phyloP scores from a whole-genome alignment of 495 filamentous ascomycete genomes.

The Penicillium malachiteum region DNA sequence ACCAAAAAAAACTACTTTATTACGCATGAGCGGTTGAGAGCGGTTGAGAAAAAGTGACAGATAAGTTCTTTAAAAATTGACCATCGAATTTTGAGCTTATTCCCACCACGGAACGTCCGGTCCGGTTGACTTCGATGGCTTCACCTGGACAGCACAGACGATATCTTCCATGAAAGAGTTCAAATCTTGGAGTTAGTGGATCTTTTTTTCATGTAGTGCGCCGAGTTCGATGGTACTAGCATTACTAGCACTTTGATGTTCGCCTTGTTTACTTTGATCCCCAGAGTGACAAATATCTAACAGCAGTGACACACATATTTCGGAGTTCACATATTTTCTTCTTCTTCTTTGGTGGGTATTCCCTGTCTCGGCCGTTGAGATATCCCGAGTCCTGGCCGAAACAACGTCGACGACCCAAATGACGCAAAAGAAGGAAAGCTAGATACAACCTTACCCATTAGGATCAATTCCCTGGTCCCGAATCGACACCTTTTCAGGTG shows the following conservation, averaged over 20 bases:
- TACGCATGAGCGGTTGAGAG: background rate
- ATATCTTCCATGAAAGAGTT: too few relatives aligned
- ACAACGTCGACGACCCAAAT: background rate
- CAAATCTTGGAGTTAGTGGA: too few relatives aligned
- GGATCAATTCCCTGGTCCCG: constrained; percentile 19
- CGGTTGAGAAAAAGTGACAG: background rate
- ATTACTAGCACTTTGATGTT: too few relatives aligned
- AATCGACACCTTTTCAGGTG: constrained; percentile 19
- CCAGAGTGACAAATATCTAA: too few relatives aligned
- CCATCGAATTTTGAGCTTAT: constrained; percentile 27
- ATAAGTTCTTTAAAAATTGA: constrained; percentile 1
- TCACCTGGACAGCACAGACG: too few relatives aligned
- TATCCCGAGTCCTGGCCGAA: background rate
- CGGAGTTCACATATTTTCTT: too few relatives aligned
- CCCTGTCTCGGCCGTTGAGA: too few relatives aligned
- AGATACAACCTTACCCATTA: constrained; percentile 11
- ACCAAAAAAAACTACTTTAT: background rate
- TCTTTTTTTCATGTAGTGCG: too few relatives aligned
- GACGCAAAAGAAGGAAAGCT: background rate
- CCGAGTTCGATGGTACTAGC: too few relatives aligned
- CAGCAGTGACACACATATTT: too few relatives aligned
- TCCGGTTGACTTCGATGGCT: background rate
- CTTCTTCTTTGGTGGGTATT: too few relatives aligned
- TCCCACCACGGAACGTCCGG: constrained; percentile 1
- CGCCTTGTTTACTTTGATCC: too few relatives aligned